A percentile compares a stretch with the other conserved stretches of the same genome.
These are phyloP conservation scores for Phytophthora pisi DNA, from an alignment of 352 stramenopile genomes.

Conservation along the genomic window DNA sequence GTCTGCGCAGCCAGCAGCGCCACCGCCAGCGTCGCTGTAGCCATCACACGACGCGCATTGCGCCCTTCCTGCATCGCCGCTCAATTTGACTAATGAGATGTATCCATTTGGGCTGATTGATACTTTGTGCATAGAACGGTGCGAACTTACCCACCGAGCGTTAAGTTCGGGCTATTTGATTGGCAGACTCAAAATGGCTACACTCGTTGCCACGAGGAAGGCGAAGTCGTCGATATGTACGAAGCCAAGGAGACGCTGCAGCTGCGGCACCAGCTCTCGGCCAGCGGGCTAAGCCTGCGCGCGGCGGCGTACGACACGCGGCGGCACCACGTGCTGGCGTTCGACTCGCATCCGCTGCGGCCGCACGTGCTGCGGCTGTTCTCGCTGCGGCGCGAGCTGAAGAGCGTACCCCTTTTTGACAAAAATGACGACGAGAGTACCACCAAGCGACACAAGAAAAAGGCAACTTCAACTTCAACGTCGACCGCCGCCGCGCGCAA, in stretches of 20 bases:
- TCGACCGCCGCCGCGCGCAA: background rate
- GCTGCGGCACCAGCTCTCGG: constrained; percentile 73
- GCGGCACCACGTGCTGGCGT: constrained; percentile 75
- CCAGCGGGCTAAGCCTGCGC: constrained; percentile 58
- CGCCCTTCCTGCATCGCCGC: constrained; percentile 4
- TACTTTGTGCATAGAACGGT: too few relatives aligned
- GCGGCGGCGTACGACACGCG: constrained; percentile 64
- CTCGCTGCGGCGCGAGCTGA: constrained; percentile 75
- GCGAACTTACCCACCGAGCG: too few relatives aligned
- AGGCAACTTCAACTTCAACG: constrained; percentile 4
- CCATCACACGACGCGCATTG: background rate
- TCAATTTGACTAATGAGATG: constrained; percentile 20
- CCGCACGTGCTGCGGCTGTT: constrained; percentile 71
- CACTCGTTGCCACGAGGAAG: too few relatives aligned
- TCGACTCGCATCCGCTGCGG: constrained; percentile 49
- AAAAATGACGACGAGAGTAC: background rate
- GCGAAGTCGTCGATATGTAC: too few relatives aligned
- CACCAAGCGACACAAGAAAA: constrained; percentile 2
- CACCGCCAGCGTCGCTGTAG: background rate
- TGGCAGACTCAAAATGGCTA: too few relatives aligned
- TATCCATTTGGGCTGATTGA: constrained; percentile 2
- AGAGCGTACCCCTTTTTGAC: constrained; percentile 56
- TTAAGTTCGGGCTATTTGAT: too few relatives aligned
- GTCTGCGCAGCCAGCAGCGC: background rate
- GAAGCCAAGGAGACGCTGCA: constrained; percentile 63